These are phyloP conservation scores for Arthrobotrys megalospora DNA, from an alignment of 2,329 filamentous ascomycete genomes.

Conservation along the genomic window DNA sequence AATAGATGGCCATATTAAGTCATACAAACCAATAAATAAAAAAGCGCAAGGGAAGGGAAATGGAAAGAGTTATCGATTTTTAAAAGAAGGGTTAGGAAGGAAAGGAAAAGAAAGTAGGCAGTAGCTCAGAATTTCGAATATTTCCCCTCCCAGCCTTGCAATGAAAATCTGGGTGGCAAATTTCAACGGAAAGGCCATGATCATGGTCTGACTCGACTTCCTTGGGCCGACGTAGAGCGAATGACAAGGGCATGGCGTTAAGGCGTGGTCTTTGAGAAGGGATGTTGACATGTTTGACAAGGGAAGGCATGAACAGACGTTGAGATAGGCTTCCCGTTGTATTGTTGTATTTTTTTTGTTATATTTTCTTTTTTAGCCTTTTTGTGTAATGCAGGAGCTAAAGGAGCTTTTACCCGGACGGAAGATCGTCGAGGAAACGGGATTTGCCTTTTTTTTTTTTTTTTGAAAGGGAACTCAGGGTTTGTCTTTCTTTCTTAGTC, in stretches of 20 bases:
- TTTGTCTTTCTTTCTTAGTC: background rate
- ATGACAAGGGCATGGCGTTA: constrained; percentile 19
- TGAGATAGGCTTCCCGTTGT: constrained; percentile 59
- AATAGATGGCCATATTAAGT: constrained; percentile 2
- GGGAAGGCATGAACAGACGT: constrained; percentile 46
- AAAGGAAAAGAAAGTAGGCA: constrained; percentile 40
- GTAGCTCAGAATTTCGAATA: constrained; percentile 6
- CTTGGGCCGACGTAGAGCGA: constrained; percentile 42
- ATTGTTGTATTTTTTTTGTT: constrained; percentile 1
- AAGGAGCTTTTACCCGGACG: constrained; percentile 56
- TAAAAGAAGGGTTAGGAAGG: background rate
- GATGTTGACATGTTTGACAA: constrained; percentile 32
- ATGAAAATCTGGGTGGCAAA: constrained; percentile 42
- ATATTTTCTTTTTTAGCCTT: constrained; percentile 24
- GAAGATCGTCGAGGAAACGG: constrained; percentile 26
- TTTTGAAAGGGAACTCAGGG: background rate
- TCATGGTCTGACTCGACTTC: constrained; percentile 52
- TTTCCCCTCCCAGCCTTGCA: background rate
- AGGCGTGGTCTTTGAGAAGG: constrained; percentile 9
- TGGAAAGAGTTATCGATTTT: background rate
- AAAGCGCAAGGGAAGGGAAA: too few relatives aligned
- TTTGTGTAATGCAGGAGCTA: constrained; percentile 29
- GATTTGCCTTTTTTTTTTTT: background rate
- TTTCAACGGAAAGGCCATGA: constrained; percentile 30
- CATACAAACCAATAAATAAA: too few relatives aligned